Evolutionary conservation across 2,329 filamentous ascomycete species (phyloP).

Genomic region (Hirsutella rhossiliensis): DNA sequence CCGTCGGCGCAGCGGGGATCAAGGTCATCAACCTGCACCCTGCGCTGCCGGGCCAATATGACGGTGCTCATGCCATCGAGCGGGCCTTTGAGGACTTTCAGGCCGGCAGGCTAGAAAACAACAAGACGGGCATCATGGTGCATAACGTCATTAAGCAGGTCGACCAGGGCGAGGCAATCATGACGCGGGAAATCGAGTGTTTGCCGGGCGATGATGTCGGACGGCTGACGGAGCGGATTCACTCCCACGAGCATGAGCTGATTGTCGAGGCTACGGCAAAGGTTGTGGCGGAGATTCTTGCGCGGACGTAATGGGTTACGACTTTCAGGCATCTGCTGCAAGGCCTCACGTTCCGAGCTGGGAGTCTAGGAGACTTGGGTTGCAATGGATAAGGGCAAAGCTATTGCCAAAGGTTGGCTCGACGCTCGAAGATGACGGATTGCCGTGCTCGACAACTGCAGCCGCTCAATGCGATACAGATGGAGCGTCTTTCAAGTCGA

Average conservation of each 20-base stretch:
- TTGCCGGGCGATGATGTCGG: slow-evolving; percentile 48
- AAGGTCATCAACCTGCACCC: slow-evolving; percentile 77
- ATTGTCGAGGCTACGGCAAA: slow-evolving; percentile 62
- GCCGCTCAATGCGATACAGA: too few species aligned
- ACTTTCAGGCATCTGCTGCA: too few species aligned
- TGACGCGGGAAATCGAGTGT: slow-evolving; percentile 35
- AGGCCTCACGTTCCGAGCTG: too few species aligned
- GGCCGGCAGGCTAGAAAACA: slow-evolving; percentile 45
- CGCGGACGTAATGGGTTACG: neutral
- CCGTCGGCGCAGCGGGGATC: slow-evolving; percentile 48
- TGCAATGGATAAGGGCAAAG: too few species aligned
- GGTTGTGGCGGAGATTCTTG: slow-evolving; percentile 27
- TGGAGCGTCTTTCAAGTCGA: too few species aligned
- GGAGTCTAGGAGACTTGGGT: too few species aligned
- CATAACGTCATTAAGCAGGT: slow-evolving; percentile 76
- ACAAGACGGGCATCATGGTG: slow-evolving; percentile 69
- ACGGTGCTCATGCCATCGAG: slow-evolving; percentile 67
- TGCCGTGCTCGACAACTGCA: too few species aligned
- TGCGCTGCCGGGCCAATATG: slow-evolving; percentile 59
- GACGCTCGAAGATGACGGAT: too few species aligned
- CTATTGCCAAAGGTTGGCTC: too few species aligned
- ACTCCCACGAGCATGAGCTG: slow-evolving; percentile 62
- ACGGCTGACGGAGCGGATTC: slow-evolving; percentile 60
- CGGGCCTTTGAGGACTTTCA: slow-evolving; percentile 64
- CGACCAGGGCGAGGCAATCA: slow-evolving; percentile 64